Evolutionary conservation across 139 green algal species (phyloP).

Genomic region (Monoraphidium neglectum): DNA sequence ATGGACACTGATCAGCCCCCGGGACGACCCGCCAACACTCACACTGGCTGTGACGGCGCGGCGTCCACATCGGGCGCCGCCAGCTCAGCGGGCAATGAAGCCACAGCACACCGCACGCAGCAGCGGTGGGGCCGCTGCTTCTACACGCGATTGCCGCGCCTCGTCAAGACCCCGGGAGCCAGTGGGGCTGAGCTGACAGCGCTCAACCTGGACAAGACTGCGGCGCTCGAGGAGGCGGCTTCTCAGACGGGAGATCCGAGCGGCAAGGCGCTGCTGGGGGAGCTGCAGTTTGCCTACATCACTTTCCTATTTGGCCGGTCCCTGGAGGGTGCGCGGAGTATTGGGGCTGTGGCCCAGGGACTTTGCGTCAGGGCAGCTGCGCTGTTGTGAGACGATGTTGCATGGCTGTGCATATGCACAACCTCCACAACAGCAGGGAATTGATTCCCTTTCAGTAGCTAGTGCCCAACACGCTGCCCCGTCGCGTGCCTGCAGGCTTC

Average conservation of each 20-base stretch:
- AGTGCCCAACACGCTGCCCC: background rate
- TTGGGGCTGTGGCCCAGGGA: background rate
- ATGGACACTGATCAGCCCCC: too few relatives aligned
- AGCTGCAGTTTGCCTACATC: constrained; percentile 87
- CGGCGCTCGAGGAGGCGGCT: constrained; percentile 48
- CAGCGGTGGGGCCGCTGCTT: constrained; percentile 45
- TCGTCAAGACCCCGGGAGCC: constrained; percentile 54
- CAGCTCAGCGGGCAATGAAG: background rate
- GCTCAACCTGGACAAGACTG: constrained; percentile 79
- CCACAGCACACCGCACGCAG: too few relatives aligned
- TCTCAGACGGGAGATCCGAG: background rate
- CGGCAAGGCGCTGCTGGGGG: constrained; percentile 57
- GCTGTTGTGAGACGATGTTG: background rate
- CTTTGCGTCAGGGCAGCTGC: background rate
- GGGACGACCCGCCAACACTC: too few relatives aligned
- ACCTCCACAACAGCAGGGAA: background rate
- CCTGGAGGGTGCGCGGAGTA: constrained; percentile 48
- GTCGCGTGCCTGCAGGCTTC: constrained; percentile 52
- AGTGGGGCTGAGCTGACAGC: constrained; percentile 60
- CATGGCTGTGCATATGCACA: background rate
- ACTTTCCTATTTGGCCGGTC: constrained; percentile 82
- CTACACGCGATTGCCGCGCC: constrained; percentile 65
- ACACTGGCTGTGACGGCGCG: too few relatives aligned
- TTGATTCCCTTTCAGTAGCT: background rate
- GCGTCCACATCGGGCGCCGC: too few relatives aligned